phyloP scores from a whole-genome alignment of 352 stramenopile species.

The Achlya hypogyna region DNA sequence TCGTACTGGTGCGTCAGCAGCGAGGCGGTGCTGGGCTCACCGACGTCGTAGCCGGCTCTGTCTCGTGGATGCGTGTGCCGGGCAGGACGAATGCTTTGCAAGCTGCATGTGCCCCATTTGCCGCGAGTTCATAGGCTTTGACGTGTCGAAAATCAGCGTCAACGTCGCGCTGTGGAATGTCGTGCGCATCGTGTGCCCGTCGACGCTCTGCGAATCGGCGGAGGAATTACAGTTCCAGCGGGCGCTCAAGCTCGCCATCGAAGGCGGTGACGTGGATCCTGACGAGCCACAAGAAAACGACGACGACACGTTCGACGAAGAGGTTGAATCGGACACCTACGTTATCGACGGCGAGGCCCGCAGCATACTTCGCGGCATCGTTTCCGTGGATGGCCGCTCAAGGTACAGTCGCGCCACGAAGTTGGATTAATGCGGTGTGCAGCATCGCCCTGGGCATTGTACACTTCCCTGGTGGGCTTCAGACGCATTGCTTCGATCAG shows the following conservation, averaged over 20 bases:
- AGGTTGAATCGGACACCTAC: neutral
- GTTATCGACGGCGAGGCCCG: neutral
- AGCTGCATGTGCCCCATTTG: conserved; percentile 7
- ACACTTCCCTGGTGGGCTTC: neutral
- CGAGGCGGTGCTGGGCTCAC: no score
- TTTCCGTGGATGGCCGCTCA: neutral
- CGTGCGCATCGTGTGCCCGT: conserved; percentile 2
- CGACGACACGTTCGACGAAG: neutral
- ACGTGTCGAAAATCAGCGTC: neutral
- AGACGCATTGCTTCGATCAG: neutral
- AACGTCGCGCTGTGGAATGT: conserved; percentile 16
- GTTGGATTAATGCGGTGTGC: no score
- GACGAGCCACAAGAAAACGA: neutral
- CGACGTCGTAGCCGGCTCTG: conserved; percentile 12
- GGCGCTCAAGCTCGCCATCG: neutral
- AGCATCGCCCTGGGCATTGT: neutral
- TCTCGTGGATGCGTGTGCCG: conserved; percentile 1
- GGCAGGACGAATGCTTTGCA: neutral
- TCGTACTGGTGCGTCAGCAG: conserved; percentile 11
- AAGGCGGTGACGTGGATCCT: neutral
- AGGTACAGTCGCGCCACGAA: no score
- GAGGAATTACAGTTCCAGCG: conserved; percentile 5
- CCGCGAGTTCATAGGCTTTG: neutral
- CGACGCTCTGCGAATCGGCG: neutral
- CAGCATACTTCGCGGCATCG: neutral